Conservation (phyloP, 768 basidiomycete genomes). For the Strobilomyces echinocephalus region DNA sequence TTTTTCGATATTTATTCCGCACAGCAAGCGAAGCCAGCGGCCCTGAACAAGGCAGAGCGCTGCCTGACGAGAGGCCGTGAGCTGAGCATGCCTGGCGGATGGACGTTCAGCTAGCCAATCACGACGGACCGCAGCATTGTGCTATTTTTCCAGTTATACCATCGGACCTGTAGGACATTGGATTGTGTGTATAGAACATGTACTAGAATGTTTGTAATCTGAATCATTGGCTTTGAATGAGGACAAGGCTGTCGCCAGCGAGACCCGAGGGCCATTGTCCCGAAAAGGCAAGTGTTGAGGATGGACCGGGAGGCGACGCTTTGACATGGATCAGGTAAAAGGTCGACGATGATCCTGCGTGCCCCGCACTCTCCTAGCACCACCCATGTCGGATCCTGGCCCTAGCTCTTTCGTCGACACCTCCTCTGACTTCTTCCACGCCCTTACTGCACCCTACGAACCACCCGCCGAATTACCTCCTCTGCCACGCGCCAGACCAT, state of each 20-base stretch:
- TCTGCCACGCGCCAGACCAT: slow-evolving; percentile 14
- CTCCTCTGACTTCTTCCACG: slow-evolving; percentile 28
- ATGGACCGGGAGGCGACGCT: slow-evolving; percentile 20
- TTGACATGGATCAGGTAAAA: slow-evolving; percentile 28
- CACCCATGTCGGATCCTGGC: slow-evolving; percentile 21
- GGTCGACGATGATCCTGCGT: slow-evolving; percentile 11
- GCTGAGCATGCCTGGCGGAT: slow-evolving; percentile 39
- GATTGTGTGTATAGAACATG: slow-evolving; percentile 13
- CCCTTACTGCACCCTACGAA: slow-evolving; percentile 25
- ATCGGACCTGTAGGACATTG: slow-evolving; percentile 11
- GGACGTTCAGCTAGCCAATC: slow-evolving; percentile 27
- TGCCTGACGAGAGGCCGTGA: slow-evolving; percentile 24
- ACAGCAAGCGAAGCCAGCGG: slow-evolving; percentile 14
- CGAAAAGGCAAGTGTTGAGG: slow-evolving; percentile 32
- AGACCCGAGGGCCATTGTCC: slow-evolving; percentile 23
- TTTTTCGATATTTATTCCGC: slow-evolving; percentile 12
- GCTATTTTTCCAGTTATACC: slow-evolving; percentile 10
- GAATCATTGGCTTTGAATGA: slow-evolving; percentile 4
- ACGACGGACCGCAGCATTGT: neutral
- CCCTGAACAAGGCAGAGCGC: slow-evolving; percentile 11
- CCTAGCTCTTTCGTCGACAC: slow-evolving; percentile 19
- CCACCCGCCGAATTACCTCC: slow-evolving; percentile 1
- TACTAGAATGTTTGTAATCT: slow-evolving; percentile 8
- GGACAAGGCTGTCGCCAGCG: slow-evolving; percentile 22
- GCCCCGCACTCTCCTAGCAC: neutral